Percentiles rank a stretch among this genome's conserved stretches.
Evolutionary conservation across 768 basidiomycete genomes (phyloP).

Genomic region (Kwoniella europaea): DNA sequence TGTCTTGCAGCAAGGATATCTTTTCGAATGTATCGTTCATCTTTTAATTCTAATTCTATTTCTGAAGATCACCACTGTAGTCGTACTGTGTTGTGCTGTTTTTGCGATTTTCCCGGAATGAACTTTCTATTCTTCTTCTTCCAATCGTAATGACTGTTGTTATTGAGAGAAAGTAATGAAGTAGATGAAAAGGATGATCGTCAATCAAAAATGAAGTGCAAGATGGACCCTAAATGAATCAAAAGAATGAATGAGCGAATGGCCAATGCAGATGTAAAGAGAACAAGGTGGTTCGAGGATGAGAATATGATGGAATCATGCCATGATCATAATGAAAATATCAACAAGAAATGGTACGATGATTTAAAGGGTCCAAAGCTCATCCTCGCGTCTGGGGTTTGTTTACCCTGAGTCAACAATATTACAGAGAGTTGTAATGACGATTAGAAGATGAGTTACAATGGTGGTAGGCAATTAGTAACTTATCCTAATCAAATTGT

Average conservation of each 20-base stretch:
- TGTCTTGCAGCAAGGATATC: not conserved
- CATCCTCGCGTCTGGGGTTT: not conserved
- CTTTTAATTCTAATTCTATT: not conserved
- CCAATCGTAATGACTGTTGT: not conserved
- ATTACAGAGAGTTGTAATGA: too few relatives aligned
- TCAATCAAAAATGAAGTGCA: not conserved
- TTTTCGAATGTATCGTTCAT: conserved; percentile 11
- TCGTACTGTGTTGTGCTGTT: too few relatives aligned
- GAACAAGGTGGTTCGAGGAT: conserved; percentile 19
- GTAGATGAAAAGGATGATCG: too few relatives aligned
- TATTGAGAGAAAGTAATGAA: not conserved
- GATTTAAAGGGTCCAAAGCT: not conserved
- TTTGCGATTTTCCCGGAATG: not conserved
- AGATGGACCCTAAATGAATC: not conserved
- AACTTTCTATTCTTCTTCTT: not conserved
- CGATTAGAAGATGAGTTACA: too few relatives aligned
- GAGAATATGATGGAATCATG: not conserved
- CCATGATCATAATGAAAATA: too few relatives aligned
- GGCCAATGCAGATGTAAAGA: not conserved
- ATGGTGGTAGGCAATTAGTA: too few relatives aligned
- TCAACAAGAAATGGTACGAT: conserved; percentile 11
- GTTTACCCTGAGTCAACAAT: not conserved
- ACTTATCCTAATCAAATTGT: too few relatives aligned
- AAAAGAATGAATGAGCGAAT: not conserved
- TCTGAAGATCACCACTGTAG: too few relatives aligned